Conservation (phyloP, 2,329 filamentous ascomycete species). For the Xylariaceae sp. region DNA sequence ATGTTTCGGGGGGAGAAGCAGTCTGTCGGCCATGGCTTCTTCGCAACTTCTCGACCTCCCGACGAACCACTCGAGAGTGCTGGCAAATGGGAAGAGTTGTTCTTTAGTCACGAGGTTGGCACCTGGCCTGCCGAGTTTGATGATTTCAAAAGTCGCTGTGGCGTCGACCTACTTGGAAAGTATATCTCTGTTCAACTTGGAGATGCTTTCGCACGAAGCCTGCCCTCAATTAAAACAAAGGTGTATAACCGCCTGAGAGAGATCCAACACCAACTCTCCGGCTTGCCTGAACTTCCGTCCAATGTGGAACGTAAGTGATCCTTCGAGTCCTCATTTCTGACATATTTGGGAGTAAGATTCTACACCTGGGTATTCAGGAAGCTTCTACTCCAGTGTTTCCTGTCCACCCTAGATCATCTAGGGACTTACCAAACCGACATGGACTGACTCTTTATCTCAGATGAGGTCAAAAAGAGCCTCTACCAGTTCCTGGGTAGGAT, state of each 20-base stretch:
- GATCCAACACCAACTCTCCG: slow-evolving; percentile 61
- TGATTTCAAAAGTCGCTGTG: slow-evolving; percentile 56
- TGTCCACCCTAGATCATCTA: too few species aligned
- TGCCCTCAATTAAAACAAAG: slow-evolving; percentile 63
- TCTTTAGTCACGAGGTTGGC: slow-evolving; percentile 52
- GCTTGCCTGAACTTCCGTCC: slow-evolving; percentile 70
- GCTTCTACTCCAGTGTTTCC: too few species aligned
- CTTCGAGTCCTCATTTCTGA: not conserved
- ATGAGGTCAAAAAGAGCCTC: slow-evolving; percentile 67
- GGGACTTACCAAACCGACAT: not conserved
- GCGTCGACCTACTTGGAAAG: slow-evolving; percentile 59
- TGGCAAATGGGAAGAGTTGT: slow-evolving; percentile 57
- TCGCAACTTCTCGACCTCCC: slow-evolving; percentile 73
- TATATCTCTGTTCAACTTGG: slow-evolving; percentile 61
- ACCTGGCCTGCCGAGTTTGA: slow-evolving; percentile 59
- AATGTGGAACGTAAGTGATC: slow-evolving; percentile 62
- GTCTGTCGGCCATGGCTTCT: slow-evolving; percentile 75
- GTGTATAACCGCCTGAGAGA: slow-evolving; percentile 55
- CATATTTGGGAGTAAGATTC: too few species aligned
- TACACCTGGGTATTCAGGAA: too few species aligned
- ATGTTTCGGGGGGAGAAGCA: slow-evolving; percentile 70
- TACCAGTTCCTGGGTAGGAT: slow-evolving; percentile 62
- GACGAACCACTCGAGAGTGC: slow-evolving; percentile 60
- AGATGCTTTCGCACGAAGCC: slow-evolving; percentile 58
- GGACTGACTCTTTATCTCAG: slow-evolving; percentile 10